Base-by-base conservation (phyloP, 2,329 filamentous ascomycete genomes). In the Fusarium oxysporum region DNA sequence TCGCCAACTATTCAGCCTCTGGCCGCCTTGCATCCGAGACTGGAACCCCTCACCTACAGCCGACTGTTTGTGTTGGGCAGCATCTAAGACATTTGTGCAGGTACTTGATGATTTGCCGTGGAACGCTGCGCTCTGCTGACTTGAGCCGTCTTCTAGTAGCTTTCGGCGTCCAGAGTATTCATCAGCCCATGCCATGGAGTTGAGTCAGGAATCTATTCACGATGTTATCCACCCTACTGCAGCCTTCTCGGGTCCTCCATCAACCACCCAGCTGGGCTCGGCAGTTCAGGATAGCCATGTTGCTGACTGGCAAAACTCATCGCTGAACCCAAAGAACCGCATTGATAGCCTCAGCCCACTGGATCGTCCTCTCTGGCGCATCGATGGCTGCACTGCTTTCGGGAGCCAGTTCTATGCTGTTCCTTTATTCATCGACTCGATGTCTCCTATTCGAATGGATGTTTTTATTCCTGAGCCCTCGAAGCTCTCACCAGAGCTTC, bases 301-400 rank as follows among this genome's bases (percentile, higher is more conserved):
- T 23, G 44, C 50, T 38, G 59, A 61, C 48, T 91, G 89, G 89
- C 77, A 80, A 17, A 68, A 77, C 6, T 90, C 88, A 9, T 79
- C 82, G 44, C 81, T 90, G 45, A 91, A 91, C 70, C 89, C 89
- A 12, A 89, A 88, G 77, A 91, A 90, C 74, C 85, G 89, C 65
- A 87, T 91, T 76, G 85, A 90, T 76, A 89, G 87, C 70, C 84
- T 91, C 21, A 84, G 83, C 6, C 78, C 82, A 12, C 83, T 84
- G 5, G 55, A 73, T 19, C 73, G 80, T 1, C 84, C 88, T 4
- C 78, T 87, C 12, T 91, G 89, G 89, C 84, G 87, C 38, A 86
- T 91, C 53, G 89, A 91, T 71, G 89, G 89, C 54, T 88, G 85
- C 73, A 86, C 87, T 28, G 86, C 85, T 23, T 83, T 88, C 61